These are phyloP conservation scores for Xylariaceae sp. DNA, from an alignment of 2,329 filamentous ascomycete species.

Conservation along the genomic window DNA sequence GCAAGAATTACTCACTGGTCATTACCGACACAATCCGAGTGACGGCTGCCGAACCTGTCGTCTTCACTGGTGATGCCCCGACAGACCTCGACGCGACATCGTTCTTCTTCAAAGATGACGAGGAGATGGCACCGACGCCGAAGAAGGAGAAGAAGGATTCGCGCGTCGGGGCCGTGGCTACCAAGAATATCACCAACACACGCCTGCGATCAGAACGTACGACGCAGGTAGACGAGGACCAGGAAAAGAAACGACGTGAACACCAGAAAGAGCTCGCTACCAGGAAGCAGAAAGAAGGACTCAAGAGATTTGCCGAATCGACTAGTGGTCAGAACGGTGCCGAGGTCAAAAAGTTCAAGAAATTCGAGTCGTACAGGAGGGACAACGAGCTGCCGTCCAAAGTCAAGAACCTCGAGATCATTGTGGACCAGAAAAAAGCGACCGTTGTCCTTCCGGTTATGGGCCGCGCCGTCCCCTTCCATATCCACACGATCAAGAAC, in stretches of 20 bases:
- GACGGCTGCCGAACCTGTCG: slow-evolving; percentile 65
- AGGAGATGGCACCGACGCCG: slow-evolving; percentile 76
- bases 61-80: slow-evolving; percentile 90
- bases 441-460: slow-evolving; percentile 94
- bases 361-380: slow-evolving; percentile 97
- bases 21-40: slow-evolving; percentile 92
- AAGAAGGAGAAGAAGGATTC: slow-evolving; percentile 85
- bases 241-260: slow-evolving; percentile 76
- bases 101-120: slow-evolving; percentile 98
- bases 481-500: slow-evolving; percentile 97
- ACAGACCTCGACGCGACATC: slow-evolving; percentile 89
- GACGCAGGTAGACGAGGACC: slow-evolving; percentile 82
- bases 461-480: slow-evolving; percentile 94
- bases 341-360: slow-evolving; percentile 98
- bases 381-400: slow-evolving; percentile 85
- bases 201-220: slow-evolving; percentile 84
- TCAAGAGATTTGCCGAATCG: slow-evolving; percentile 78
- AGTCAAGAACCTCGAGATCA: slow-evolving; percentile 78
- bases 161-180: slow-evolving; percentile 77
- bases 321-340: slow-evolving; percentile 78
- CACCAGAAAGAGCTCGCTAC: slow-evolving; percentile 83
- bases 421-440: slow-evolving; percentile 83
- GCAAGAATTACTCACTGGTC: slow-evolving; percentile 79
- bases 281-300: slow-evolving; percentile 85
- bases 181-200: slow-evolving; percentile 92